Evolutionary conservation across 352 stramenopile genomes (phyloP).

Genomic region (Pythium insidiosum): DNA sequence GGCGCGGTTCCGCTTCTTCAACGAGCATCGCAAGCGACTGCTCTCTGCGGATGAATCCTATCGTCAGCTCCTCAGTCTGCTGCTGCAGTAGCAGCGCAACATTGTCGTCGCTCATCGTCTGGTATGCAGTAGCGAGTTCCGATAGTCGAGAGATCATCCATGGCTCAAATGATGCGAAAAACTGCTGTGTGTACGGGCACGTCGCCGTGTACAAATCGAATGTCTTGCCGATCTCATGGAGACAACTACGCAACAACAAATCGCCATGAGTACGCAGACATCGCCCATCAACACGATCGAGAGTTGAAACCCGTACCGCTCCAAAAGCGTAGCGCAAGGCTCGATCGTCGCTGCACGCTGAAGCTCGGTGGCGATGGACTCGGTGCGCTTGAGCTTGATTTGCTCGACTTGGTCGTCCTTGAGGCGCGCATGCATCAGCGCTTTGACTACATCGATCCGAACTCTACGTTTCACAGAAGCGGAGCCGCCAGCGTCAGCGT

Average conservation of each 20-base stretch:
- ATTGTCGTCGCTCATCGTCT: constrained; percentile 64
- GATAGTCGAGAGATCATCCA: constrained; percentile 72
- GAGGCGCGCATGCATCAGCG: constrained; percentile 59
- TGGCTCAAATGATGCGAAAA: constrained; percentile 57
- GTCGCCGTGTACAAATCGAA: constrained; percentile 60
- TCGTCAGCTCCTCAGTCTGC: constrained; percentile 44
- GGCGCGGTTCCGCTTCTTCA: constrained; percentile 18
- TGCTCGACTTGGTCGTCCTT: constrained; percentile 74
- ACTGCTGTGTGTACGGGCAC: constrained; percentile 51
- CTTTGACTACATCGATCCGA: constrained; percentile 55
- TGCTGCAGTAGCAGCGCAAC: constrained; percentile 51
- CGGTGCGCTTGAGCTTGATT: constrained; percentile 45
- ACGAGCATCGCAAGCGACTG: constrained; percentile 34
- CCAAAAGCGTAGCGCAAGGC: constrained; percentile 26
- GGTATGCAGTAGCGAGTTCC: constrained; percentile 54
- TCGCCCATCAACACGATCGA: neutral
- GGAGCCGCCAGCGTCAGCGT: constrained; percentile 13
- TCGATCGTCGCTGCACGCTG: constrained; percentile 21
- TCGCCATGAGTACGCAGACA: neutral
- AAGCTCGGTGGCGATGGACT: constrained; percentile 54
- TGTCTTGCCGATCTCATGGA: constrained; percentile 64
- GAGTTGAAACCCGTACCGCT: constrained; percentile 34
- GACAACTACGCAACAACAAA: too few species aligned
- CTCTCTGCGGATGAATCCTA: constrained; percentile 64
- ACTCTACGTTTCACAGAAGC: constrained; percentile 46